Evolutionary conservation across 2,329 filamentous ascomycete genomes (phyloP).

Genomic region (Colletotrichum tamarilloi): DNA sequence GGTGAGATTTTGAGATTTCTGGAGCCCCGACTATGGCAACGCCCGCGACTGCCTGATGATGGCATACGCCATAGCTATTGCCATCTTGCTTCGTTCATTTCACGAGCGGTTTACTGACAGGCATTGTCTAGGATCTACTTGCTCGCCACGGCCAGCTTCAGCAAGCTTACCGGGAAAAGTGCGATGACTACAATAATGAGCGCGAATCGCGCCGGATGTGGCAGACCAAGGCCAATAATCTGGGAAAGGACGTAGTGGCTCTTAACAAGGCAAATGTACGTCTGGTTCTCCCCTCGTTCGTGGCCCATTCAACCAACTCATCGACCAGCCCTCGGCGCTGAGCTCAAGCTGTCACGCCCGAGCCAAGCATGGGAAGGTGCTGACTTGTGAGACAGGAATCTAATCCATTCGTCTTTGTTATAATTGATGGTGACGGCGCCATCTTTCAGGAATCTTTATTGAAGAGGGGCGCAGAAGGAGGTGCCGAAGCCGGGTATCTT

Average conservation of each 20-base stretch:
- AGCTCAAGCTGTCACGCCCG: too few species aligned
- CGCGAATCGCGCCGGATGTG: slow-evolving; percentile 38
- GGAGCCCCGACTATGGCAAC: too few species aligned
- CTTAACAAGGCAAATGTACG: slow-evolving; percentile 34
- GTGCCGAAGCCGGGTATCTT: slow-evolving; percentile 45
- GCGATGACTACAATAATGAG: slow-evolving; percentile 38
- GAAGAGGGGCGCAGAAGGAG: slow-evolving; percentile 45
- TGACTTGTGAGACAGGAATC: slow-evolving; percentile 41
- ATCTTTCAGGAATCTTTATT: slow-evolving; percentile 48
- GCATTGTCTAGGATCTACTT: slow-evolving; percentile 14
- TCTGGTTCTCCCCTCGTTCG: not conserved
- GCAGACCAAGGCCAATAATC: slow-evolving; percentile 35
- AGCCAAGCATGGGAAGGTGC: not conserved
- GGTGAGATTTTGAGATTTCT: not conserved
- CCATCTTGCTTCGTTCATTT: too few species aligned
- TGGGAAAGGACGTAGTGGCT: slow-evolving; percentile 16
- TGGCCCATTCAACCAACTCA: not conserved
- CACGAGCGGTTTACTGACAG: not conserved
- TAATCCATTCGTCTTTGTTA: slow-evolving; percentile 45
- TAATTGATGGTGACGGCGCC: slow-evolving; percentile 50
- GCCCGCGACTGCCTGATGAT: not conserved
- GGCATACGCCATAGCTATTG: not conserved
- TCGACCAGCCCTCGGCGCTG: not conserved
- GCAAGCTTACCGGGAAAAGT: slow-evolving; percentile 29
- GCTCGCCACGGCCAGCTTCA: slow-evolving; percentile 15